These are phyloP conservation scores for Penicillium lagena DNA, from an alignment of 495 filamentous ascomycete genomes.

Conservation along the genomic window DNA sequence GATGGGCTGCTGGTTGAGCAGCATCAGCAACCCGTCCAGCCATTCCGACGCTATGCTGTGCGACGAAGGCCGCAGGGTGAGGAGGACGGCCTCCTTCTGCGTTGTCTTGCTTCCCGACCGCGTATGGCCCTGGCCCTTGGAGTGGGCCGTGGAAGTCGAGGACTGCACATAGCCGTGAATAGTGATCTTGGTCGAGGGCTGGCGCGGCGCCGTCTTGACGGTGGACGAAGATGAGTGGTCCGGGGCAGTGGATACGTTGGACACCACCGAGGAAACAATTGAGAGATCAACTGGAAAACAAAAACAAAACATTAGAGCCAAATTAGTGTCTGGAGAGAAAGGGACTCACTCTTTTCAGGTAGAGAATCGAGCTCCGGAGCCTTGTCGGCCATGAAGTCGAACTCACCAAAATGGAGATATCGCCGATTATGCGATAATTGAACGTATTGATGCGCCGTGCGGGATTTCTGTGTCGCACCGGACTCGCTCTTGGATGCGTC, in stretches of 20 bases:
- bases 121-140: constrained; percentile 23
- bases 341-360: constrained; percentile 60
- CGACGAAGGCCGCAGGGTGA: constrained; percentile 75
- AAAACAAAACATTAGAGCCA: background rate
- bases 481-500: constrained; percentile 29
- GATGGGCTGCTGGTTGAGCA: constrained; percentile 91
- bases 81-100: constrained; percentile 54
- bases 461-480: constrained; percentile 30
- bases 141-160: constrained; percentile 18
- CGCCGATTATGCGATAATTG: constrained; percentile 88
- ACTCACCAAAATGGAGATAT: constrained; percentile 89
- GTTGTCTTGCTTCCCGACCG: constrained; percentile 30
- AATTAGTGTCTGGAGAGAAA: background rate
- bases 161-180: constrained; percentile 64
- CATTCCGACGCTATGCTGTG: constrained; percentile 89
- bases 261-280: constrained; percentile 87
- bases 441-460: constrained; percentile 65
- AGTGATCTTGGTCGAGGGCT: constrained; percentile 80
- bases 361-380: constrained; percentile 71
- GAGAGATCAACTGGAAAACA: constrained; percentile 66
- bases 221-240: constrained; percentile 49
- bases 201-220: constrained; percentile 39
- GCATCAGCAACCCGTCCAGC: constrained; percentile 92
- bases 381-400: constrained; percentile 53
- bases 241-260: constrained; percentile 67